These are phyloP conservation scores for Ceratobasidium papillatum DNA, from an alignment of 1,284 basidiomycete species.

Conservation along the genomic window DNA sequence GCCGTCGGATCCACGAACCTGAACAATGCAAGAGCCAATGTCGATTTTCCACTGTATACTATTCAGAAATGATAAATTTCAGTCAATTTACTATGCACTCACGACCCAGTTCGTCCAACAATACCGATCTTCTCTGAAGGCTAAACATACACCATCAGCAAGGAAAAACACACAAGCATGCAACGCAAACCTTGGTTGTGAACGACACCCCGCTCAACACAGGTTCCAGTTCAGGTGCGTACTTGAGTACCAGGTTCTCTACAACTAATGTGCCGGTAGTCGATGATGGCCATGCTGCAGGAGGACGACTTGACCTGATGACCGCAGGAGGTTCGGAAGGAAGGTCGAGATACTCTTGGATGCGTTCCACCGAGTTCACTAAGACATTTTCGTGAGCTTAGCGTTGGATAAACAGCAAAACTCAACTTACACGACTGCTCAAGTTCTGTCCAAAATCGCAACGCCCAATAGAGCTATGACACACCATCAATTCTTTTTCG, in stretches of 20 bases:
- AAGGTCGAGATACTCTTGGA: slow-evolving; percentile 87
- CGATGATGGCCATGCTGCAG: slow-evolving; percentile 85
- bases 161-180: background rate
- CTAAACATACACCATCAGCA: slow-evolving; percentile 47
- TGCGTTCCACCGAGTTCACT: slow-evolving; percentile 81
- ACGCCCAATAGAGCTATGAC: slow-evolving; percentile 27
- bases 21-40: slow-evolving; percentile 84
- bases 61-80: slow-evolving; percentile 43
- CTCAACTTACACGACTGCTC: slow-evolving; percentile 45
- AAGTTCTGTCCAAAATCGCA: slow-evolving; percentile 44
- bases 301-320: slow-evolving; percentile 71
- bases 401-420: background rate
- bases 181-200: slow-evolving; percentile 56
- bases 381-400: background rate
- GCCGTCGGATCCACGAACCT: slow-evolving; percentile 86
- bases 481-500: background rate
- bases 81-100: slow-evolving; percentile 41
- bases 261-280: slow-evolving; percentile 58
- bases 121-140: slow-evolving; percentile 77
- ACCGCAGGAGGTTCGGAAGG: slow-evolving; percentile 83
- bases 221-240: slow-evolving; percentile 83
- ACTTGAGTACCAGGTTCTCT: slow-evolving; percentile 80
- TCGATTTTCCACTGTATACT: slow-evolving; percentile 70
- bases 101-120: slow-evolving; percentile 74
- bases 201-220: slow-evolving; percentile 80